A percentile compares a stretch with the other conserved stretches of the same genome.
These are phyloP conservation scores for Dalechampia spathulata DNA, from an alignment of 441 rosid species.

Conservation along the genomic window DNA sequence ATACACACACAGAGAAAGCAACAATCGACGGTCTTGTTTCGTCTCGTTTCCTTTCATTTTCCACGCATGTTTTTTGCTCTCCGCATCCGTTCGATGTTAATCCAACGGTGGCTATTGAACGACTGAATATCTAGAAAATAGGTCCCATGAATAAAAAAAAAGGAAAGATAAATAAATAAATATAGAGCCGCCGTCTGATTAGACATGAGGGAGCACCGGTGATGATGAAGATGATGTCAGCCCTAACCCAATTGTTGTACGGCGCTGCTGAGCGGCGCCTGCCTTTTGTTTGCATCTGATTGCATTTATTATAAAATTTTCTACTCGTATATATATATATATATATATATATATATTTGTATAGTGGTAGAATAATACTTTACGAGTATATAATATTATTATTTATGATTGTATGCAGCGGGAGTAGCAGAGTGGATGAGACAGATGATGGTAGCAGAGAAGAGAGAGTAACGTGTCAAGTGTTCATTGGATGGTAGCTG, in stretches of 20 bases:
- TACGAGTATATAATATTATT: no score
- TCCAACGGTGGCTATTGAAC: constrained; percentile 13
- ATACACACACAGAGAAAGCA: not conserved
- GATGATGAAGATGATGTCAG: constrained; percentile 35
- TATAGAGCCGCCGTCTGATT: constrained; percentile 52
- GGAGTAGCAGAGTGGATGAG: not conserved
- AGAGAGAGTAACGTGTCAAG: constrained; percentile 33
- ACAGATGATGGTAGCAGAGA: not conserved
- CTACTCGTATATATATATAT: no score
- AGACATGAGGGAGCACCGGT: constrained; percentile 24
- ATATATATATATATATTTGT: no score
- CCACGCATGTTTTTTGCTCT: no score
- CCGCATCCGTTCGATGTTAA: constrained; percentile 10
- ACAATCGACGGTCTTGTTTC: no score
- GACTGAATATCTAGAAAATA: not conserved
- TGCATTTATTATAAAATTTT: not conserved
- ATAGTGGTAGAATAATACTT: no score
- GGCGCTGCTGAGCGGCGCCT: constrained; percentile 42
- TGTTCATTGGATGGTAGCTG: constrained; percentile 20
- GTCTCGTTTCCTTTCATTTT: no score
- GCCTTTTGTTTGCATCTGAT: constrained; percentile 4
- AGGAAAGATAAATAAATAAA: not conserved
- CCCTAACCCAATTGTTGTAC: constrained; percentile 35
- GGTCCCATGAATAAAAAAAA: constrained; percentile 11
- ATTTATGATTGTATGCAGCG: not conserved